Conservation (phyloP, 371 early-diverging fungal genomes). For the Mortierella sp. region DNA sequence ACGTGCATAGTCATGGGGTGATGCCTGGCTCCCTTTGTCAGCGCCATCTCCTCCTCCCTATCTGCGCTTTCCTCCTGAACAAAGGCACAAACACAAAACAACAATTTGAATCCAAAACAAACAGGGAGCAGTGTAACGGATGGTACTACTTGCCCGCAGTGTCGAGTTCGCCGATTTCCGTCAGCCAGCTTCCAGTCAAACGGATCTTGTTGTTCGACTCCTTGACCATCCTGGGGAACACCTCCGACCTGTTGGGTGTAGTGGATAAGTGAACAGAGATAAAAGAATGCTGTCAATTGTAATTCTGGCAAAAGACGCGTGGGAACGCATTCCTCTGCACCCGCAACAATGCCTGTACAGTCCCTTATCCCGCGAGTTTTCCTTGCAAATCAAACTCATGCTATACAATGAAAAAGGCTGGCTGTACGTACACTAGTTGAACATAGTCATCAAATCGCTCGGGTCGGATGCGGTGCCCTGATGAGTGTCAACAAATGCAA, state of each 20-base stretch:
- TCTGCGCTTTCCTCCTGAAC: not conserved
- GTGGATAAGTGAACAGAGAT: not conserved
- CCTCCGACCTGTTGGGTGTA: slow-evolving; percentile 63
- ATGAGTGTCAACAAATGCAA: not conserved
- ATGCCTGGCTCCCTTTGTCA: not conserved
- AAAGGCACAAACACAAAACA: not conserved
- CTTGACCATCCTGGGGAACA: slow-evolving; percentile 83
- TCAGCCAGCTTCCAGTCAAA: slow-evolving; percentile 91
- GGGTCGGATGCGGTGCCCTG: slow-evolving; percentile 88
- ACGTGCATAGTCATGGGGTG: slow-evolving; percentile 6
- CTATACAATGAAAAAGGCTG: not conserved
- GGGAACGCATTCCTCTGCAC: not conserved
- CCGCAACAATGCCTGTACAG: not conserved
- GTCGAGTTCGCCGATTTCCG: slow-evolving; percentile 90
- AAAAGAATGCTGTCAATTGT: not conserved
- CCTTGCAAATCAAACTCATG: not conserved
- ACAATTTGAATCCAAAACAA: not conserved
- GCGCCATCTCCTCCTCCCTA: not conserved
- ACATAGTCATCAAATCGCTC: slow-evolving; percentile 90
- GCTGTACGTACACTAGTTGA: slow-evolving; percentile 68
- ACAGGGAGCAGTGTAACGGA: not conserved
- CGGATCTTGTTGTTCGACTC: slow-evolving; percentile 81
- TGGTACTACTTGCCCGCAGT: slow-evolving; percentile 73
- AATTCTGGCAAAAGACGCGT: not conserved
- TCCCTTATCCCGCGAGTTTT: not conserved